A percentile compares a stretch with the other conserved stretches of the same genome.
Conservation (phyloP, 202 grass and related monocot species). For the Panicum virgatum region DNA sequence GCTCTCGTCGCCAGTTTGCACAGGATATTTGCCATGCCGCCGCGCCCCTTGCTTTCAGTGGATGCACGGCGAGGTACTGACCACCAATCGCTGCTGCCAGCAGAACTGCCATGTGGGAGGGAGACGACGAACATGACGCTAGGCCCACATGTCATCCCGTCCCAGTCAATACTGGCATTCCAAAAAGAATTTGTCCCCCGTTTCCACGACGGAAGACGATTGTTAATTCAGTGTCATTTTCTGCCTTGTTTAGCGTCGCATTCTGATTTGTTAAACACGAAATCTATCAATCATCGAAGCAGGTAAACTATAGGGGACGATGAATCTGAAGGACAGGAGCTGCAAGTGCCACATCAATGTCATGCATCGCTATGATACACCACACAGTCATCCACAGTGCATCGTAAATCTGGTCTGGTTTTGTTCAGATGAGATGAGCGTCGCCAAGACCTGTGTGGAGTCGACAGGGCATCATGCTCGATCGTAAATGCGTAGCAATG, state of each 20-base stretch:
- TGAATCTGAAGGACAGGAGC: neutral
- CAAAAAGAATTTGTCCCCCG: neutral
- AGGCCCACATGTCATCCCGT: neutral
- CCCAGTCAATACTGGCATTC: neutral
- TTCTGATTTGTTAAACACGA: neutral
- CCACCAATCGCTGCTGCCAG: neutral
- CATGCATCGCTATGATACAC: neutral
- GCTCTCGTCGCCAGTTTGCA: constrained; percentile 8
- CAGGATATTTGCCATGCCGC: neutral
- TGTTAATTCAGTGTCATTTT: neutral
- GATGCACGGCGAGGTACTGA: neutral
- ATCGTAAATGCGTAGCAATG: constrained; percentile 12
- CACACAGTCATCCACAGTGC: constrained; percentile 30
- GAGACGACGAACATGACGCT: neutral
- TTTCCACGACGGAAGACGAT: neutral
- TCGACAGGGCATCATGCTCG: constrained; percentile 29
- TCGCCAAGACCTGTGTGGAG: neutral
- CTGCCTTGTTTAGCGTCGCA: neutral
- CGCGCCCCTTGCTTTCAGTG: neutral
- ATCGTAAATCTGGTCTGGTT: constrained; percentile 9
- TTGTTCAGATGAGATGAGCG: neutral
- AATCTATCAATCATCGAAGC: neutral
- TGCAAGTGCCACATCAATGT: neutral
- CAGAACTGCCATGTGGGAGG: neutral
- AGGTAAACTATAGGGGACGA: neutral